Conservation (phyloP, 2,329 filamentous ascomycete genomes). For the Aspergillus sp. region DNA sequence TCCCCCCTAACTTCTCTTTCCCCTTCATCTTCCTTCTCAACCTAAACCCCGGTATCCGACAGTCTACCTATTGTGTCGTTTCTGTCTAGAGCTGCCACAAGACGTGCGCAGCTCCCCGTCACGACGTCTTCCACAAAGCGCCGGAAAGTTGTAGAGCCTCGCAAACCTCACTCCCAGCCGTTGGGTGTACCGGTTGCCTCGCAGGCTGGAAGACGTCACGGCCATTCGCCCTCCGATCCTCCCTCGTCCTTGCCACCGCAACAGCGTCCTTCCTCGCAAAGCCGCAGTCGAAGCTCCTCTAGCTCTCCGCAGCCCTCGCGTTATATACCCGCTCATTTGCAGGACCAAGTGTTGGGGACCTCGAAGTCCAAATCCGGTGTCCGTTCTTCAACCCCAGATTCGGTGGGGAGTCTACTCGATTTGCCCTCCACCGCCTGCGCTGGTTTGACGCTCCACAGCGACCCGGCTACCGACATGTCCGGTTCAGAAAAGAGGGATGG, state of each 20-base stretch:
- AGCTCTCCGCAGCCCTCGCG: conserved; percentile 30
- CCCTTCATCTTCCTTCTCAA: background rate
- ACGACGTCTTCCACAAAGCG: conserved; percentile 47
- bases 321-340: conserved; percentile 51
- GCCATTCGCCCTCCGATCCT: conserved; percentile 17
- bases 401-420: conserved; percentile 21
- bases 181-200: conserved; percentile 23
- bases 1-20: background rate
- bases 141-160: conserved; percentile 41
- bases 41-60: conserved; percentile 1
- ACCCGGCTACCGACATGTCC: conserved; percentile 39
- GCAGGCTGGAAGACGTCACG: conserved; percentile 32
- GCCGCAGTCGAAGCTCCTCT: conserved; percentile 22
- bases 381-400: conserved; percentile 29
- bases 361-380: conserved; percentile 27
- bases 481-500: conserved; percentile 26
- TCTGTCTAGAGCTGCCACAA: conserved; percentile 37
- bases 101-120: conserved; percentile 41
- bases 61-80: conserved; percentile 16
- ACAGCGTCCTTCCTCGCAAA: conserved; percentile 13
- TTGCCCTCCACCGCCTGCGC: conserved; percentile 50
- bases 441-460: conserved; percentile 43
- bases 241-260: conserved; percentile 15
- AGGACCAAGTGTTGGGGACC: conserved; percentile 42
- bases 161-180: conserved; percentile 28